Conservation (phyloP, 2,329 filamentous ascomycete species). For the Alternaria brassicae region DNA sequence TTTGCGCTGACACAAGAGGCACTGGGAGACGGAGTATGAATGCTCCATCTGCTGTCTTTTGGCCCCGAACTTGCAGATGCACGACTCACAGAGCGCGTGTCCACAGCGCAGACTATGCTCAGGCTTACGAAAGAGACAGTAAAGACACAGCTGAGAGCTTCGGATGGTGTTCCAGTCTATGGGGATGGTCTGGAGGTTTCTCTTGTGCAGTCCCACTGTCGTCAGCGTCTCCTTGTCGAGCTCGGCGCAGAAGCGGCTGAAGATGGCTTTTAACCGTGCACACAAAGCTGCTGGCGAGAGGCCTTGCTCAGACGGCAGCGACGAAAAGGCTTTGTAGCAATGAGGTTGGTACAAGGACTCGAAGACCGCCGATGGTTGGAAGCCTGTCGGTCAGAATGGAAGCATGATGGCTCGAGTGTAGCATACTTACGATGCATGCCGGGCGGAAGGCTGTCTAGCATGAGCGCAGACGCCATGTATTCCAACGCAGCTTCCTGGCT, state of each 20-base stretch:
- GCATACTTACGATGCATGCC: conserved; percentile 20
- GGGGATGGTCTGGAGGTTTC: conserved; percentile 7
- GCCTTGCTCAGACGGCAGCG: background rate
- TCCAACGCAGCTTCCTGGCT: conserved; percentile 11
- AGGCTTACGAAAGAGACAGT: conserved; percentile 15
- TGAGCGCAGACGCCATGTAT: conserved; percentile 10
- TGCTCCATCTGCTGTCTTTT: conserved; percentile 17
- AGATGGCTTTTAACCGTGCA: background rate
- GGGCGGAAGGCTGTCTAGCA: conserved; percentile 12
- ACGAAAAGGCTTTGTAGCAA: conserved; percentile 6
- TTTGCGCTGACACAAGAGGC: conserved; percentile 13
- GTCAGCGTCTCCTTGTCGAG: conserved; percentile 1
- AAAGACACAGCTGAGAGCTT: conserved; percentile 16
- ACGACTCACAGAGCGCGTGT: conserved; percentile 17
- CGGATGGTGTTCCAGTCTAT: conserved; percentile 16
- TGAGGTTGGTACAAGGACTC: conserved; percentile 5
- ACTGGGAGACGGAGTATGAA: conserved; percentile 16
- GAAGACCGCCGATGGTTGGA: conserved; percentile 7
- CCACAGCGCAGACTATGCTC: conserved; percentile 18
- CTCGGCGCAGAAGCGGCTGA: conserved; percentile 2
- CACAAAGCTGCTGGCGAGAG: conserved; percentile 1
- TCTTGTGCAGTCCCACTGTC: conserved; percentile 9
- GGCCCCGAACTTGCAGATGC: conserved; percentile 7
- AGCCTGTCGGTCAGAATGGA: background rate
- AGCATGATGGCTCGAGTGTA: conserved; percentile 3